phyloP scores from a whole-genome alignment of 2,329 filamentous ascomycete genomes.

The Microsporum canis region DNA sequence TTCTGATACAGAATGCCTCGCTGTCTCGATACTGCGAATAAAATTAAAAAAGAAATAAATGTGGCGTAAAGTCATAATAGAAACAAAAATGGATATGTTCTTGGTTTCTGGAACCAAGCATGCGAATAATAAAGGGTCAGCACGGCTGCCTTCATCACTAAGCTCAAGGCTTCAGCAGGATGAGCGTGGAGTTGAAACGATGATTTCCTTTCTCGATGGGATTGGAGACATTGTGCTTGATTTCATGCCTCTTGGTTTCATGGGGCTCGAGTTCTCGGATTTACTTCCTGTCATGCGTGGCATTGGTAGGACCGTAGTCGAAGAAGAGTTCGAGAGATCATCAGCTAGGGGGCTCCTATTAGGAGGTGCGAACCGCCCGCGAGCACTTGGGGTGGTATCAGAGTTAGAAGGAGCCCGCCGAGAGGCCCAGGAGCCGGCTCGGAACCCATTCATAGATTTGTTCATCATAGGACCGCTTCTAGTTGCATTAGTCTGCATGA shows the following conservation, averaged over 20 bases:
- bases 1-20: not conserved
- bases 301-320: conserved; percentile 26
- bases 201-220: conserved; percentile 30
- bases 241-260: conserved; percentile 24
- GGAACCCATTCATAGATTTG: conserved; percentile 26
- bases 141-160: not conserved
- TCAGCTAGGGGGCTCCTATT: conserved; percentile 23
- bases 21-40: not conserved
- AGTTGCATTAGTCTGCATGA: conserved; percentile 20
- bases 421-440: conserved; percentile 29
- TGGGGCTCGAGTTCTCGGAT: conserved; percentile 31
- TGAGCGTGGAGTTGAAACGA: conserved; percentile 27
- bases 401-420: conserved; percentile 27
- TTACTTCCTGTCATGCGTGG: conserved; percentile 22
- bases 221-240: conserved; percentile 29
- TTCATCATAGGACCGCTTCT: conserved; percentile 31
- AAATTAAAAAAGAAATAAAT: not conserved
- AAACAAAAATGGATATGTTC: not conserved
- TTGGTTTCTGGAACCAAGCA: not conserved
- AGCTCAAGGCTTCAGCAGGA: conserved; percentile 15
- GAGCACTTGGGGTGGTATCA: conserved; percentile 30
- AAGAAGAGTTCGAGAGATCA: conserved; percentile 26
- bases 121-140: not conserved
- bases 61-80: not conserved
- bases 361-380: conserved; percentile 20